Conservation (phyloP, 1,139 yeast genomes). For the Scheffersomyces titani region DNA sequence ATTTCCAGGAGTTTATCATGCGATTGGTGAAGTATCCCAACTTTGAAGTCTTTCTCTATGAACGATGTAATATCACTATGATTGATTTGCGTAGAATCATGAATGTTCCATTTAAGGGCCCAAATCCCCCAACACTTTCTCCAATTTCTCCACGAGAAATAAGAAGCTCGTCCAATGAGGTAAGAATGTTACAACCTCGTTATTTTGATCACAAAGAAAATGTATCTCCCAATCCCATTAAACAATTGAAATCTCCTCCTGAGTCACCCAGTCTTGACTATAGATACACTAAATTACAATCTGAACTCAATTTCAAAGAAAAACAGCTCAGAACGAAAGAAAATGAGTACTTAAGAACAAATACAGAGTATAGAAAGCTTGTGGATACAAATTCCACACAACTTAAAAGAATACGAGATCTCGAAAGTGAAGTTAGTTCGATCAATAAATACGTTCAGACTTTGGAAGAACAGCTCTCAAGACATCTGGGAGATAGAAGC, state of each 20-base stretch:
- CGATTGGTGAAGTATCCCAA: conserved; percentile 25
- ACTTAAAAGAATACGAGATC: conserved; percentile 11
- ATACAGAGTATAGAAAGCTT: conserved; percentile 3
- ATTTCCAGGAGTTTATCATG: conserved; percentile 30
- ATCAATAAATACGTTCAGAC: conserved; percentile 20
- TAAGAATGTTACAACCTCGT: background rate
- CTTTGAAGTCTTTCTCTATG: conserved; percentile 25
- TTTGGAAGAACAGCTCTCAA: conserved; percentile 20
- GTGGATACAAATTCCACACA: conserved; percentile 7
- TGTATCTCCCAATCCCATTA: conserved; percentile 12
- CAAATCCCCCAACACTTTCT: background rate
- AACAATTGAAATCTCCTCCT: conserved; percentile 1
- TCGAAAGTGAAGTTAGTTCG: conserved; percentile 19
- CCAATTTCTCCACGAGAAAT: background rate
- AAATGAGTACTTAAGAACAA: conserved; percentile 9
- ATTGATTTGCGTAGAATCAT: conserved; percentile 9
- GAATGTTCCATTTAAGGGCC: background rate
- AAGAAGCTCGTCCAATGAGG: background rate
- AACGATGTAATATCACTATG: conserved; percentile 22
- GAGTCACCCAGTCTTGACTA: conserved; percentile 1
- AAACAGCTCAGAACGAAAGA: background rate
- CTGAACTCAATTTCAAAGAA: background rate
- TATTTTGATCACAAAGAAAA: conserved; percentile 2
- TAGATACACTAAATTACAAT: conserved; percentile 1
- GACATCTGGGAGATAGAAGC: conserved; percentile 5